Evolutionary conservation across 768 basidiomycete species (phyloP), one percentile per base, ranked within the genome.

Genomic region (Sporobolomyces roseus): DNA sequence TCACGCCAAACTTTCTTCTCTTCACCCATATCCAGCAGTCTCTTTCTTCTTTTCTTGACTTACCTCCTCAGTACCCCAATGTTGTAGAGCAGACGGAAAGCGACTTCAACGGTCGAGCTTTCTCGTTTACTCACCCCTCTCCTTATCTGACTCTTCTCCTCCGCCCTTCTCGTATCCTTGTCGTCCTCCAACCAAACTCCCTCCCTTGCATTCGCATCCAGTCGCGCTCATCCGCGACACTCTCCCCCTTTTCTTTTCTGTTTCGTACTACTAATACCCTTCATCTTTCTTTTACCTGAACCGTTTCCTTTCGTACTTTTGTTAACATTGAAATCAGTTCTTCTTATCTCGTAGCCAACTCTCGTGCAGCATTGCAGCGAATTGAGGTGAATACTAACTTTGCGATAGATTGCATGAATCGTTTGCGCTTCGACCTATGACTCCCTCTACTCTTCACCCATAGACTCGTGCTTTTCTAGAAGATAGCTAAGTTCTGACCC

Each of bases 131-230:
- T n/a, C n/a, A n/a, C n/a, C n/a, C n/a, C n/a, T n/a, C n/a, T n/a
- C n/a, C n/a, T n/a, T n/a, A n/a, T n/a, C n/a, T n/a, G n/a, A n/a
- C n/a, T n/a, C n/a, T n/a, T n/a, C n/a, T n/a, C n/a, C n/a, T n/a
- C n/a, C n/a, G n/a, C n/a, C n/a, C n/a, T n/a, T n/a, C n/a, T n/a
- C n/a, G n/a, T n/a, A n/a, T n/a, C n/a, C n/a, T n/a, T n/a, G n/a
- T n/a, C n/a, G n/a, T n/a, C n/a, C n/a, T n/a, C n/a, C n/a, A n/a
- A n/a, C n/a, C n/a, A n/a, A n/a, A n/a, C n/a, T n/a, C n/a, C n/a
- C n/a, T n/a, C n/a, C n/a, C n/a, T n/a, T n/a, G 30, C 58, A 38
- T 60, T 60, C 56, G 58, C 58, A 48, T 60, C 43, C 21, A 9
- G 43, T 60, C 32, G 19, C 58, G 58, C 58, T 60, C 30, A 60